Percentiles rank a stretch among this genome's conserved stretches.
phyloP scores from a whole-genome alignment of 768 basidiomycete species.

The Amanita thiersii region DNA sequence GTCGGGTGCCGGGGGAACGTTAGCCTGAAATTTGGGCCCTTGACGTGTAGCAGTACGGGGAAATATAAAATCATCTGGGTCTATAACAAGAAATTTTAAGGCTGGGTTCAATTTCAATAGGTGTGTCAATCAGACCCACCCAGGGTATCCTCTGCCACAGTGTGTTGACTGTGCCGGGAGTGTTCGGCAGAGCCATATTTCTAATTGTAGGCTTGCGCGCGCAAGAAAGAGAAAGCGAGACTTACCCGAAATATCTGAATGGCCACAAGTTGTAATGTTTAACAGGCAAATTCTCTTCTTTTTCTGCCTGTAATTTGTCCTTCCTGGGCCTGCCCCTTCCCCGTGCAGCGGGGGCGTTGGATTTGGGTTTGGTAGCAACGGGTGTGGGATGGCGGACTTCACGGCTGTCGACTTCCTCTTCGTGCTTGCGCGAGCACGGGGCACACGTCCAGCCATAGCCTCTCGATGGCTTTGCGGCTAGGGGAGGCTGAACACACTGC shows the following conservation, averaged over 20 bases:
- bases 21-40: conserved; percentile 79
- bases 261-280: conserved; percentile 91
- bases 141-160: conserved; percentile 85
- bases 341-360: conserved; percentile 64
- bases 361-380: conserved; percentile 40
- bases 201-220: conserved; percentile 2
- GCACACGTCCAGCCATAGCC: conserved; percentile 98
- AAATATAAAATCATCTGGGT: conserved; percentile 95
- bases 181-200: conserved; percentile 6
- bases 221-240: conserved; percentile 9
- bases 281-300: conserved; percentile 68
- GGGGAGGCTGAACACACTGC: conserved; percentile 86
- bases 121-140: conserved; percentile 35
- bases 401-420: conserved; percentile 76
- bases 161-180: conserved; percentile 78
- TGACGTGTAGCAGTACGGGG: conserved; percentile 89
- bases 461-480: conserved; percentile 84
- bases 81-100: conserved; percentile 42
- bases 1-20: conserved; percentile 40
- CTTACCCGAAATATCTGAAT: conserved; percentile 95
- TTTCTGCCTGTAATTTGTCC: conserved; percentile 63
- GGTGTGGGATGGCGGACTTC: conserved; percentile 56
- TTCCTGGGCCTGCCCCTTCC: conserved; percentile 75
- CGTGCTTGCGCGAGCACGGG: conserved; percentile 82
- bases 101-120: conserved; percentile 15